phyloP scores from a whole-genome alignment of 2,329 filamentous ascomycete genomes.

The Trichocomaceae sp. region DNA sequence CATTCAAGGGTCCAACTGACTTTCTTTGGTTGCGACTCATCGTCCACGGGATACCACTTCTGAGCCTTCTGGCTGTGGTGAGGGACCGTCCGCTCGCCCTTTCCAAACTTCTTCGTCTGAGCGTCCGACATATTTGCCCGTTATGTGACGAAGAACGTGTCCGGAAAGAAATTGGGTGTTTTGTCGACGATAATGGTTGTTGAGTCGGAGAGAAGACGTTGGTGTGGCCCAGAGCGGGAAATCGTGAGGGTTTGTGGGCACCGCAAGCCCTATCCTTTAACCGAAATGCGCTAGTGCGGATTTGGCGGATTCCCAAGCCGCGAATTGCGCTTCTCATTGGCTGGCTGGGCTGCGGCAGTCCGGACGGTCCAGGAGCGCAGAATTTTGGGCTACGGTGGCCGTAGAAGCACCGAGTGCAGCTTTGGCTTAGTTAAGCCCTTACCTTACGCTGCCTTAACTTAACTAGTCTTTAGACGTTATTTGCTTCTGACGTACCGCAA shows the following conservation, averaged over 20 bases:
- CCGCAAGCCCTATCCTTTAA: conserved; percentile 36
- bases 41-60: conserved; percentile 98
- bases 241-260: conserved; percentile 39
- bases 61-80: conserved; percentile 83
- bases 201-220: conserved; percentile 30
- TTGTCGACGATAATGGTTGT: conserved; percentile 40
- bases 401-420: not conserved
- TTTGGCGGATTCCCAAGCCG: conserved; percentile 17
- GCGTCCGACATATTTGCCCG: conserved; percentile 51
- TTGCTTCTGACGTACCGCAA: conserved; percentile 11
- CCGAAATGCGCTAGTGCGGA: conserved; percentile 35
- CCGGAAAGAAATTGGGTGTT: conserved; percentile 28
- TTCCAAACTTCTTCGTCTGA: conserved; percentile 93
- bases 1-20: conserved; percentile 56
- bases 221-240: conserved; percentile 32
- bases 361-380: not conserved
- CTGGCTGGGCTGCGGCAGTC: conserved; percentile 15
- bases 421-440: conserved; percentile 2
- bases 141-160: conserved; percentile 34
- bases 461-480: conserved; percentile 2
- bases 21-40: conserved; percentile 84
- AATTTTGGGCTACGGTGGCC: conserved; percentile 3
- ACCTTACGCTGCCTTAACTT: too few species aligned
- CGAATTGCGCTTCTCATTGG: not conserved
- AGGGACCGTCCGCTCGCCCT: conserved; percentile 88